Conservation (phyloP, 805 yeast species). For the Lipomyces sp. region DNA sequence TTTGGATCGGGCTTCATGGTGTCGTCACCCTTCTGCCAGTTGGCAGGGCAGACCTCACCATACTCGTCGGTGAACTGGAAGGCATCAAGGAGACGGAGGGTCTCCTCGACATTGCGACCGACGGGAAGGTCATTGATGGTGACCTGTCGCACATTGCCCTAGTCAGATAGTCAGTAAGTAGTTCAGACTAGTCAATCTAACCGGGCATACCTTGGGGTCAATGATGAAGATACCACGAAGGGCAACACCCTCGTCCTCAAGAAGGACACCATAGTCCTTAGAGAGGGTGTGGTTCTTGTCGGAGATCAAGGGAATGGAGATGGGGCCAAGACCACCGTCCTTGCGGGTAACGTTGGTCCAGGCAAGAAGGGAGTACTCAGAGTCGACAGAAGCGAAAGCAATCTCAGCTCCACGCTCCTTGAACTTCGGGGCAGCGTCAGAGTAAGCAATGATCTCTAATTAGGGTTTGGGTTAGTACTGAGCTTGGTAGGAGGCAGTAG, state of each 20-base stretch:
- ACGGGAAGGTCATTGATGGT: constrained; percentile 99
- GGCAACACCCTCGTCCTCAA: constrained; percentile 96
- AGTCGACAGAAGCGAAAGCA: constrained; percentile 96
- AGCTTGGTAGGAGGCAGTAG: neutral
- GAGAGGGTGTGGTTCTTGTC: constrained; percentile 96
- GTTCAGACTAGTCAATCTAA: neutral
- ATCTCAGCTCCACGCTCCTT: constrained; percentile 84
- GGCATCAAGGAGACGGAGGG: constrained; percentile 95
- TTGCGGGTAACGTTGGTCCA: constrained; percentile 97
- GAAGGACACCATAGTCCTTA: constrained; percentile 94
- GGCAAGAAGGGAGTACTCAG: constrained; percentile 95
- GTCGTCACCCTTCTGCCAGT: constrained; percentile 96
- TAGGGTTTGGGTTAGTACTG: neutral
- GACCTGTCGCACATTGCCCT: constrained; percentile 88
- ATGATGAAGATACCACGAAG: constrained; percentile 98
- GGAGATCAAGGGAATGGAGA: constrained; percentile 91
- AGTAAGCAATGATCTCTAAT: constrained; percentile 91
- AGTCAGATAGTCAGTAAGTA: neutral
- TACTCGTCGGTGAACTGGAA: constrained; percentile 99
- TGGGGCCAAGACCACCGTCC: constrained; percentile 97
- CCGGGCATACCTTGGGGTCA: constrained; percentile 68
- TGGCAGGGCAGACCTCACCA: constrained; percentile 99
- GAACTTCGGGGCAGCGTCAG: constrained; percentile 91
- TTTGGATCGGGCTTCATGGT: constrained; percentile 85
- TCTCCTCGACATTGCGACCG: constrained; percentile 98